Conservation (phyloP, 2,329 filamentous ascomycete genomes). For the Macrophomina pseudophaseolina region DNA sequence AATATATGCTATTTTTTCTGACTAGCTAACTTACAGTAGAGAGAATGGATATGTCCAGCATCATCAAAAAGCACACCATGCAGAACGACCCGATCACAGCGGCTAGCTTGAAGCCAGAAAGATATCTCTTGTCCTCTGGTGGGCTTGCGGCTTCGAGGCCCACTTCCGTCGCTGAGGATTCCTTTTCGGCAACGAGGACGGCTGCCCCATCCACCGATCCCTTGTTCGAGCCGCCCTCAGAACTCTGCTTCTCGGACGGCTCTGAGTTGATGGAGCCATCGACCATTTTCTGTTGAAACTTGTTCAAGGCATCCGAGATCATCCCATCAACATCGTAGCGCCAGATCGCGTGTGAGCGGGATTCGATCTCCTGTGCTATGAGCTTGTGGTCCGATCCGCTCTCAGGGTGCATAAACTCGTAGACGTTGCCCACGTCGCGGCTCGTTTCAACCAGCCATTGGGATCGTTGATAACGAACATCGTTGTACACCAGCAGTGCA, state of each 20-base stretch:
- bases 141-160: too few relatives aligned
- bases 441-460: slow-evolving; percentile 25
- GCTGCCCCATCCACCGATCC: background rate
- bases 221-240: background rate
- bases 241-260: background rate
- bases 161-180: background rate
- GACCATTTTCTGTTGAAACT: background rate
- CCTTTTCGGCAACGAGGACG: background rate
- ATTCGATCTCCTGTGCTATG: slow-evolving; percentile 24
- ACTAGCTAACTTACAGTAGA: slow-evolving; percentile 33
- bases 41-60: slow-evolving; percentile 37
- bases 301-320: slow-evolving; percentile 5
- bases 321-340: slow-evolving; percentile 29
- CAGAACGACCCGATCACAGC: slow-evolving; percentile 31
- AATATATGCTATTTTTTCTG: too few relatives aligned
- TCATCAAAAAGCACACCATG: slow-evolving; percentile 32
- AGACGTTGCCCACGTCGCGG: slow-evolving; percentile 29
- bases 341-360: slow-evolving; percentile 30
- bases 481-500: slow-evolving; percentile 30
- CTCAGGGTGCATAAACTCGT: slow-evolving; percentile 27
- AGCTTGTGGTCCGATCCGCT: slow-evolving; percentile 22
- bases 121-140: background rate
- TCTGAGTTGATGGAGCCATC: background rate
- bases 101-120: slow-evolving; percentile 23
- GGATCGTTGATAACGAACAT: slow-evolving; percentile 27